Conservation (phyloP, 371 early-diverging fungal species). For the Circinella umbellata region DNA sequence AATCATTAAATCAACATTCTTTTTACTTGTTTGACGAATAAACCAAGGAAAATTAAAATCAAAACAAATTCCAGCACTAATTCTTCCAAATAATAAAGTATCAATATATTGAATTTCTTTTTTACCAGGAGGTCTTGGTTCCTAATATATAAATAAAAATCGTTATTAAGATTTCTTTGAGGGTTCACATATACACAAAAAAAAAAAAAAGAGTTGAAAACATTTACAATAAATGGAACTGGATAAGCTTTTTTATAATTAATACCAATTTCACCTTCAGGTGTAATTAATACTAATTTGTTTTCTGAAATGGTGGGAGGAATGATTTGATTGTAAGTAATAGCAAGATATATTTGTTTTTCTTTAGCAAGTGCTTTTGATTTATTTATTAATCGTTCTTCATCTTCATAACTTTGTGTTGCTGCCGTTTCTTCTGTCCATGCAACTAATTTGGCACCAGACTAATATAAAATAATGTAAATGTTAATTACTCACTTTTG, state of each 20-base stretch:
- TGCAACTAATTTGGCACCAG: slow-evolving; percentile 51
- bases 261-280: slow-evolving; percentile 49
- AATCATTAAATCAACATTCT: slow-evolving; percentile 55
- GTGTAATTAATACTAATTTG: slow-evolving; percentile 51
- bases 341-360: slow-evolving; percentile 45
- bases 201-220: background rate
- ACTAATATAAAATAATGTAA: background rate
- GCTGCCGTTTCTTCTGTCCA: slow-evolving; percentile 51
- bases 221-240: slow-evolving; percentile 47
- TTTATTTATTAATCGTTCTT: slow-evolving; percentile 27
- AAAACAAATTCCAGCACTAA: slow-evolving; percentile 61
- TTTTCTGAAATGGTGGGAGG: slow-evolving; percentile 32
- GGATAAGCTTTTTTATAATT: slow-evolving; percentile 62
- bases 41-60: slow-evolving; percentile 57
- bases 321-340: slow-evolving; percentile 37
- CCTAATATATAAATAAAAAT: slow-evolving; percentile 25
- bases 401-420: slow-evolving; percentile 24
- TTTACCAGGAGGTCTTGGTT: slow-evolving; percentile 44
- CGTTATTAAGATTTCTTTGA: background rate
- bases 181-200: background rate
- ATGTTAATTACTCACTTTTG: no score
- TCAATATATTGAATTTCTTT: slow-evolving; percentile 46
- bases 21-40: slow-evolving; percentile 54
- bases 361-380: slow-evolving; percentile 39
- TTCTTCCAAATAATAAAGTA: slow-evolving; percentile 53